A percentile compares a stretch with the other conserved stretches of the same genome.
Conservation (phyloP, 2,329 filamentous ascomycete species). For the Niveomyces coronatus region DNA sequence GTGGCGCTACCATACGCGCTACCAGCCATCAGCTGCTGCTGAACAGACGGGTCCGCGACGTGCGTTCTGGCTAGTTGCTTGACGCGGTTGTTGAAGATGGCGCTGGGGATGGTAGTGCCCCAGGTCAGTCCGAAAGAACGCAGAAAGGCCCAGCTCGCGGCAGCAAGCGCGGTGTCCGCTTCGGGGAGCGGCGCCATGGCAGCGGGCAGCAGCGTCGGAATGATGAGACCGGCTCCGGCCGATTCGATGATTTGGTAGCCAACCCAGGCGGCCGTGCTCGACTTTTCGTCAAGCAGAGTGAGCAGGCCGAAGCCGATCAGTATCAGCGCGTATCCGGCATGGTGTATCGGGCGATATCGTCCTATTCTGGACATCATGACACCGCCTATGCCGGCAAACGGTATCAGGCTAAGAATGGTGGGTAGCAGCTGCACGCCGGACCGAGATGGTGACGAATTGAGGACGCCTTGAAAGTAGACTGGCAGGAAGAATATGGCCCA, state of each 20-base stretch:
- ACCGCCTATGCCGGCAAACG: constrained; percentile 17
- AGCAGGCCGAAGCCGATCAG: constrained; percentile 32
- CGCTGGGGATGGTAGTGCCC: constrained; percentile 32
- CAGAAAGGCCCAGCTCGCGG: constrained; percentile 34
- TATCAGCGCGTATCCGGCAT: constrained; percentile 23
- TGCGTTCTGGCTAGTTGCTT: constrained; percentile 10
- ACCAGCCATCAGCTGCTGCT: constrained; percentile 13
- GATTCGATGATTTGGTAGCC: constrained; percentile 30
- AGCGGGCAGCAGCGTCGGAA: constrained; percentile 32
- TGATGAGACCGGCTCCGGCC: constrained; percentile 30
- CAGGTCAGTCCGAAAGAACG: constrained; percentile 37
- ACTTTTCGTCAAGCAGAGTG: constrained; percentile 26
- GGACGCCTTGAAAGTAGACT: constrained; percentile 37
- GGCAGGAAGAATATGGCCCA: constrained; percentile 33
- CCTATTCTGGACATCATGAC: constrained; percentile 22
- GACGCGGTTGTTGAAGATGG: constrained; percentile 25
- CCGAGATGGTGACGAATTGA: constrained; percentile 19
- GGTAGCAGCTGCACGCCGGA: constrained; percentile 25
- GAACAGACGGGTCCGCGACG: constrained; percentile 9
- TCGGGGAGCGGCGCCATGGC: constrained; percentile 30
- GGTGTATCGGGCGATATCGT: constrained; percentile 22
- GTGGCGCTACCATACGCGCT: constrained; percentile 4
- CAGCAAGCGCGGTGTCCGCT: constrained; percentile 25
- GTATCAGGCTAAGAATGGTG: constrained; percentile 17
- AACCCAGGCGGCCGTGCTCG: constrained; percentile 29